Base-by-base conservation (phyloP, 805 yeast species). In the Kodamaea restingae region DNA sequence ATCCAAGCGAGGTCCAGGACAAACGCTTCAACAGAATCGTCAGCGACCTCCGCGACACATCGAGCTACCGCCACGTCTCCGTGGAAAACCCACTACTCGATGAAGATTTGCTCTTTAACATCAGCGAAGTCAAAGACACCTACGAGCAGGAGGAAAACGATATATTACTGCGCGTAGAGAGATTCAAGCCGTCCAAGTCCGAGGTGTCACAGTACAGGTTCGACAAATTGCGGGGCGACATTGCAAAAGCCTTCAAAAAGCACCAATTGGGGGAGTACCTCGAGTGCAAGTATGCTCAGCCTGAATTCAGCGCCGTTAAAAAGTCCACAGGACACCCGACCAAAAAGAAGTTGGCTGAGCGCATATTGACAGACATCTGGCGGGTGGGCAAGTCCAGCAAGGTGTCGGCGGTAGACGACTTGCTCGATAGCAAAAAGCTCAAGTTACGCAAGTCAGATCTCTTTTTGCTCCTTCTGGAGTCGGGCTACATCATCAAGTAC, bases 291-390 rank as follows among this genome's bases (percentile, higher is more conserved):
- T 37, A 42, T 24, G 18, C 27, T 9, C 39, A 32, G 2, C 36
- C 42, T 14, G 41, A 41, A 17, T 43, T 14, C 18, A 9, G 42
- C 10, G 22, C 26, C 9, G 27, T 30, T 15, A 38, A 38, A 18
- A 36, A 29, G n/a, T 28, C 41, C 15, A 35, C 22, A n/a, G 26
- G 25, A 2, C 28, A 36, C 11, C 41, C 28, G 12, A 38, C 40
- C 27, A 56, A 56, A 42, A 29, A 35, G 8, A 33, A 45, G 35
- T 39, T 52, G 29, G 58, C 59, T 2, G 49, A 58, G 3, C 36
- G 41, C 4, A 65, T 73, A 14, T 44, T 72, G 24, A 39, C 43
- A 3, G 48, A 56, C 5, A 47, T 65, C 8, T 72, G 78, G 78
- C 43, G 51, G 7, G 41, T 62, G 15, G 27, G 39, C 1, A 46